These are phyloP conservation scores for Jasminum sambac DNA, from an alignment of 257 asterid species.

Conservation along the genomic window DNA sequence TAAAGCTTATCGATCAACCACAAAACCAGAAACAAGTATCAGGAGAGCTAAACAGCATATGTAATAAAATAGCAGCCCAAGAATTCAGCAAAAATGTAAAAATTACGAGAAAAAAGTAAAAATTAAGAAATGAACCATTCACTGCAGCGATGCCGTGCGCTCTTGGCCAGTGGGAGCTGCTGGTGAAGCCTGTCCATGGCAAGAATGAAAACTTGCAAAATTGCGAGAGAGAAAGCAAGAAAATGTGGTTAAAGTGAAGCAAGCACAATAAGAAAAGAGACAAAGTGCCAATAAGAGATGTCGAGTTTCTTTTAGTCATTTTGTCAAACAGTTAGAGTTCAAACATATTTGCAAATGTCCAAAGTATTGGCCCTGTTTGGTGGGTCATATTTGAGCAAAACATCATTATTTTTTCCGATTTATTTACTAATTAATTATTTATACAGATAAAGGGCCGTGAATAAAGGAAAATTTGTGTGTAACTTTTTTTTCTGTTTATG, in stretches of 20 bases:
- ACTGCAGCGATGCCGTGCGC: slow-evolving; percentile 59
- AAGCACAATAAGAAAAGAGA: slow-evolving; percentile 31
- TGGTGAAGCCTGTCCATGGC: slow-evolving; percentile 70
- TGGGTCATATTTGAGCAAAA: slow-evolving; percentile 50
- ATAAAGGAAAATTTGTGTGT: slow-evolving; percentile 31
- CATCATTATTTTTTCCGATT: slow-evolving; percentile 19
- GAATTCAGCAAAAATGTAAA: neutral
- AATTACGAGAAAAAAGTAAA: neutral
- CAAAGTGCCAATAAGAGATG: slow-evolving; percentile 34
- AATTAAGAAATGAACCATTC: slow-evolving; percentile 63
- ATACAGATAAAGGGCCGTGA: slow-evolving; percentile 44
- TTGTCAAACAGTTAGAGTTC: slow-evolving; percentile 56
- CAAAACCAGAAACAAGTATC: neutral
- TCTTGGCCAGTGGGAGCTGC: slow-evolving; percentile 58
- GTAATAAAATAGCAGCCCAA: neutral
- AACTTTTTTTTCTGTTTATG: slow-evolving; percentile 36
- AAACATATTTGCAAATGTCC: slow-evolving; percentile 59
- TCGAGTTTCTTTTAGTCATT: slow-evolving; percentile 45
- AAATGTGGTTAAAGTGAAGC: slow-evolving; percentile 37
- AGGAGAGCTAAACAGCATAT: neutral
- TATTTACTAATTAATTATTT: slow-evolving; percentile 28
- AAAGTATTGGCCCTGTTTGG: slow-evolving; percentile 44
- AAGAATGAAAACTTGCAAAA: slow-evolving; percentile 27
- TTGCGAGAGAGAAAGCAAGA: slow-evolving; percentile 39
- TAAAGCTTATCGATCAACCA: neutral